Conservation (phyloP, 805 yeast genomes). For the Teunomyces cretensis region DNA sequence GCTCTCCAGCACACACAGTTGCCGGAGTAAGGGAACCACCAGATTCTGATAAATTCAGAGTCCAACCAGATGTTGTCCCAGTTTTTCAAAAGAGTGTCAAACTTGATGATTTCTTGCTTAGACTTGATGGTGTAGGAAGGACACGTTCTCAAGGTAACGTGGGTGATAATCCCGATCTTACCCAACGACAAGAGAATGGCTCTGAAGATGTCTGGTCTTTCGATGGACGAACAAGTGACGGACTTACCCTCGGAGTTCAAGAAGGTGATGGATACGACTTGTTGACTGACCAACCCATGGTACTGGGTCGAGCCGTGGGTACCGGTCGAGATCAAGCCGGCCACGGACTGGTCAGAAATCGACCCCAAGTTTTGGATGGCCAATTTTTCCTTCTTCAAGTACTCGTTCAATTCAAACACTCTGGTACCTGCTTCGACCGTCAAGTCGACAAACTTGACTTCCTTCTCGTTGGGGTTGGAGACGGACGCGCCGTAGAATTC, state of each 20-base stretch:
- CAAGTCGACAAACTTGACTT: conserved; percentile 75
- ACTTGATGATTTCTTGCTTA: conserved; percentile 75
- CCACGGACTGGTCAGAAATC: conserved; percentile 88
- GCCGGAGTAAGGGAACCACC: conserved; percentile 97
- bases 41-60: conserved; percentile 85
- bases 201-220: conserved; percentile 64
- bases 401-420: conserved; percentile 68
- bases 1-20: conserved; percentile 93
- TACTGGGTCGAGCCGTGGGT: conserved; percentile 94
- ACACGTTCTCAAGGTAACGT: conserved; percentile 80
- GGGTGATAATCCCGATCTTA: conserved; percentile 84
- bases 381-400: conserved; percentile 59
- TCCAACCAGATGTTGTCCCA: conserved; percentile 86
- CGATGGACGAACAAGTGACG: conserved; percentile 62
- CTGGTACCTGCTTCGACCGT: conserved; percentile 95
- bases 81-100: conserved; percentile 64
- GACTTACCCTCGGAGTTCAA: conserved; percentile 76
- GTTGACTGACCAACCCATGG: conserved; percentile 89
- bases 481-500: conserved; percentile 44
- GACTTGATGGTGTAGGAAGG: conserved; percentile 83
- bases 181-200: conserved; percentile 88
- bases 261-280: conserved; percentile 73
- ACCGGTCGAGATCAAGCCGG: conserved; percentile 95
- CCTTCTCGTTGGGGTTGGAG: conserved; percentile 29
- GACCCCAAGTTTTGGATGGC: conserved; percentile 93